Conservation (phyloP, 306 rosid genomes). For the Glycyrrhiza uralensis region DNA sequence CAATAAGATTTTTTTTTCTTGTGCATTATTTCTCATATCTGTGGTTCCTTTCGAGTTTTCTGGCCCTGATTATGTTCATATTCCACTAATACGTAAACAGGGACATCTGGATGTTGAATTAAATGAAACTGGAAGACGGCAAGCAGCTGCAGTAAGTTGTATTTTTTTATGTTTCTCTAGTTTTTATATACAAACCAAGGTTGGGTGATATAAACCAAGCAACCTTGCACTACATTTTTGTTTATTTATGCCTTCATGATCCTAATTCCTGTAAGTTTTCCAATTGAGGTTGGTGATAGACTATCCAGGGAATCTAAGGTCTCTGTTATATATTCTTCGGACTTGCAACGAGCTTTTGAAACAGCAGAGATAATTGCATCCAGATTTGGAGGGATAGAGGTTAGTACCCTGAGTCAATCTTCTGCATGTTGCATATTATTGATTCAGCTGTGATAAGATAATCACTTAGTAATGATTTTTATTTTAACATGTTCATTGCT, state of each 20-base stretch:
- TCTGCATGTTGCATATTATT: conserved; percentile 17
- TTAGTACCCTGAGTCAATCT: conserved; percentile 30
- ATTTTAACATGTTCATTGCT: conserved; percentile 4
- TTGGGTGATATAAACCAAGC: no score
- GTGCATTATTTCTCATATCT: conserved; percentile 2
- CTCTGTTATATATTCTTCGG: conserved; percentile 76
- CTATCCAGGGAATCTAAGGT: conserved; percentile 68
- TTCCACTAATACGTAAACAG: conserved; percentile 40
- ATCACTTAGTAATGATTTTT: not conserved
- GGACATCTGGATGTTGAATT: conserved; percentile 86
- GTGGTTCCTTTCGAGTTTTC: conserved; percentile 22
- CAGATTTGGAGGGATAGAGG: conserved; percentile 71
- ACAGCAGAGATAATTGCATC: conserved; percentile 84
- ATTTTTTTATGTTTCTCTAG: not conserved
- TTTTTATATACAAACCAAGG: conserved; percentile 6
- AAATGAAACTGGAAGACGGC: conserved; percentile 88
- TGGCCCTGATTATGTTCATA: not conserved
- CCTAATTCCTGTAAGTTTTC: conserved; percentile 25
- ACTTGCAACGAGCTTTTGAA: conserved; percentile 81
- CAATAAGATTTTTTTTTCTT: not conserved
- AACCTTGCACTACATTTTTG: not conserved
- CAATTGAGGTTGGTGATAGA: conserved; percentile 70
- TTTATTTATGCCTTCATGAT: not conserved
- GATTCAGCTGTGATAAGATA: conserved; percentile 2
- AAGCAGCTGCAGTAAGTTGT: conserved; percentile 76